Percentiles rank a stretch among this genome's conserved stretches.
phyloP scores from a whole-genome alignment of 495 filamentous ascomycete species.

The Endocarpon pusillum region DNA sequence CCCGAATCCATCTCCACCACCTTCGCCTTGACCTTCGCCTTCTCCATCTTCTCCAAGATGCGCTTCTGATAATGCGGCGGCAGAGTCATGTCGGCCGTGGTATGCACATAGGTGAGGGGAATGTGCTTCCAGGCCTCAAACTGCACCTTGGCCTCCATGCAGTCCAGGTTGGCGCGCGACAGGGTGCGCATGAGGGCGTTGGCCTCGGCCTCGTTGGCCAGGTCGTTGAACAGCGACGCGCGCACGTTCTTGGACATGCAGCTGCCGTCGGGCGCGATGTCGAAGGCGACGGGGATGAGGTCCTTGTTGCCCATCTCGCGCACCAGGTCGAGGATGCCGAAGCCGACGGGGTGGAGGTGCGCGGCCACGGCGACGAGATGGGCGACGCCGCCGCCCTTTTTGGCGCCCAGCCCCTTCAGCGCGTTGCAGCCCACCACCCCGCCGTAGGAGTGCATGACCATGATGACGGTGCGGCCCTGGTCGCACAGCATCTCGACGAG shows the following conservation, averaged over 20 bases:
- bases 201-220: constrained; percentile 2
- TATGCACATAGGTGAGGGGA: constrained; percentile 19
- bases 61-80: constrained; percentile 19
- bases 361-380: constrained; percentile 20
- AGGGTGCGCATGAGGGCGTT: constrained; percentile 1
- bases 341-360: constrained; percentile 10
- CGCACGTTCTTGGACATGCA: constrained; percentile 11
- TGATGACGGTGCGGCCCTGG: constrained; percentile 11
- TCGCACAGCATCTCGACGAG: constrained; percentile 13
- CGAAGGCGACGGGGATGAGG: constrained; percentile 15
- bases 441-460: constrained; percentile 21
- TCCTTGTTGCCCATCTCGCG: constrained; percentile 14
- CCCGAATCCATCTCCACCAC: constrained; percentile 14
- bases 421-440: constrained; percentile 18
- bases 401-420: constrained; percentile 8
- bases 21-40: constrained; percentile 12
- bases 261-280: constrained; percentile 14
- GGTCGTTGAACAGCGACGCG: constrained; percentile 3
- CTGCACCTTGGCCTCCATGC: constrained; percentile 7
- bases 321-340: constrained; percentile 15
- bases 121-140: constrained; percentile 23
- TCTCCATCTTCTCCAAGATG: constrained; percentile 15
- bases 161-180: constrained; percentile 5
- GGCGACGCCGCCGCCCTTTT: constrained; percentile 10
- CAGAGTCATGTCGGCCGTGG: constrained; percentile 9